A percentile compares a stretch with the other conserved stretches of the same genome.
Conservation (phyloP, 192 early-diverging fungal genomes). For the Lobulomyces angularis region DNA sequence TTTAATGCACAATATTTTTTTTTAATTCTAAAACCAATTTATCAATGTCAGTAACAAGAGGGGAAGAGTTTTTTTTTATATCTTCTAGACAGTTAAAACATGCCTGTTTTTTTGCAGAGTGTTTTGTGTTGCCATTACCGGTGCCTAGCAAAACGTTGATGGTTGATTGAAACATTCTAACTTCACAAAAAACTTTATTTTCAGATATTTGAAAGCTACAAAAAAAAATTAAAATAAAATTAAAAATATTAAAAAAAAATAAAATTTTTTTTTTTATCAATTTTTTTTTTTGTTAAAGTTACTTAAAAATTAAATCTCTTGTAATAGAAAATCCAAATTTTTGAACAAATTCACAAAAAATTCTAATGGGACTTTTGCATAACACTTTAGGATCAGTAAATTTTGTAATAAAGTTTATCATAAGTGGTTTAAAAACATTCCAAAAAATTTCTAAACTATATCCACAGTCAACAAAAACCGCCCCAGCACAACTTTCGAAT, state of each 20-base stretch:
- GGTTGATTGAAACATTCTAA: conserved; percentile 7
- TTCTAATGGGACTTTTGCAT: conserved; percentile 28
- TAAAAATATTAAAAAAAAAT: background rate
- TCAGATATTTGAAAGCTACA: background rate
- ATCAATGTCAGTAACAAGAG: too few species aligned
- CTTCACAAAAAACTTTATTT: background rate
- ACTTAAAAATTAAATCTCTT: conserved; percentile 24
- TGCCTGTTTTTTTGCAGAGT: conserved; percentile 22
- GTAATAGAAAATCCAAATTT: conserved; percentile 23
- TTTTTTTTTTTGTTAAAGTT: conserved; percentile 1
- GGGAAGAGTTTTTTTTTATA: conserved; percentile 10
- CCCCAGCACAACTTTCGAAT: conserved; percentile 70
- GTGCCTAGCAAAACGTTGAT: conserved; percentile 13
- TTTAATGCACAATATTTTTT: too few species aligned
- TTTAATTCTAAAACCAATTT: too few species aligned
- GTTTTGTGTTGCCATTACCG: conserved; percentile 15
- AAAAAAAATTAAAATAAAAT: conserved; percentile 5
- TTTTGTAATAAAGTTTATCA: conserved; percentile 16
- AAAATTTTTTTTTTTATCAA: background rate
- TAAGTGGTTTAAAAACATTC: conserved; percentile 25
- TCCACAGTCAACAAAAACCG: conserved; percentile 68
- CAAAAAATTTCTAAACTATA: conserved; percentile 40
- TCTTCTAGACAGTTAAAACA: conserved; percentile 14
- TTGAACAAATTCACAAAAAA: conserved; percentile 28
- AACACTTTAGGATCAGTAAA: conserved; percentile 25